A percentile compares a stretch with the other conserved stretches of the same genome.
phyloP scores from a whole-genome alignment of 768 basidiomycete genomes.

The Phlebiopsis flavidoalba region DNA sequence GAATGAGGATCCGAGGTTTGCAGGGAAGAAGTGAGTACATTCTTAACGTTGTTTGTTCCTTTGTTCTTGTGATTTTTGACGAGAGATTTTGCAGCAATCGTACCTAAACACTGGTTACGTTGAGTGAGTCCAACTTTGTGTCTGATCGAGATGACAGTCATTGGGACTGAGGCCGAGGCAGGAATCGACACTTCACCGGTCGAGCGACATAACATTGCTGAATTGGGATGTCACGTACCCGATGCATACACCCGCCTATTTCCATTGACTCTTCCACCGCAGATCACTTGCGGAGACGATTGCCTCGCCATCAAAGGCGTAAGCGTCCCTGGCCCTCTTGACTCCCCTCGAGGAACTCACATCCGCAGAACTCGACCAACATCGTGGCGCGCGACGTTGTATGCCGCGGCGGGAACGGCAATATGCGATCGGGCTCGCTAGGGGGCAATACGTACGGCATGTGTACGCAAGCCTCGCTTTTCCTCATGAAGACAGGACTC shows the following conservation, averaged over 20 bases:
- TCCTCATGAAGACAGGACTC: background rate
- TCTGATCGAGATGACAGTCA: background rate
- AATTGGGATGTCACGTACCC: constrained; percentile 44
- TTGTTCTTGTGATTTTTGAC: background rate
- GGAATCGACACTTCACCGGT: constrained; percentile 54
- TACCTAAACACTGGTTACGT: constrained; percentile 61
- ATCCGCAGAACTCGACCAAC: constrained; percentile 47
- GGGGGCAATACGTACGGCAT: constrained; percentile 50
- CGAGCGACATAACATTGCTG: constrained; percentile 39
- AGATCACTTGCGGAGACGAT: constrained; percentile 56
- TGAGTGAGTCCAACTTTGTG: constrained; percentile 27
- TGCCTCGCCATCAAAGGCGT: constrained; percentile 63
- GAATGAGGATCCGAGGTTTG: constrained; percentile 45
- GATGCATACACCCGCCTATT: background rate
- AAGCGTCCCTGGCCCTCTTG: constrained; percentile 15
- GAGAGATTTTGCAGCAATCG: constrained; percentile 33
- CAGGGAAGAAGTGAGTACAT: constrained; percentile 40
- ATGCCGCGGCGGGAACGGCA: constrained; percentile 55
- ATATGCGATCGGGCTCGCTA: constrained; percentile 58
- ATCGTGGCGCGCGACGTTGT: constrained; percentile 42
- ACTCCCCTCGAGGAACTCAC: background rate
- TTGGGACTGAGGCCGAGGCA: constrained; percentile 13
- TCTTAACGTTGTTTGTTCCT: no score
- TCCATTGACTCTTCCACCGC: background rate
- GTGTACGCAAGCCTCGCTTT: constrained; percentile 25